A percentile compares a stretch with the other conserved stretches of the same genome.
phyloP scores from a whole-genome alignment of 2,329 filamentous ascomycete species.

The Penicillium sp. region DNA sequence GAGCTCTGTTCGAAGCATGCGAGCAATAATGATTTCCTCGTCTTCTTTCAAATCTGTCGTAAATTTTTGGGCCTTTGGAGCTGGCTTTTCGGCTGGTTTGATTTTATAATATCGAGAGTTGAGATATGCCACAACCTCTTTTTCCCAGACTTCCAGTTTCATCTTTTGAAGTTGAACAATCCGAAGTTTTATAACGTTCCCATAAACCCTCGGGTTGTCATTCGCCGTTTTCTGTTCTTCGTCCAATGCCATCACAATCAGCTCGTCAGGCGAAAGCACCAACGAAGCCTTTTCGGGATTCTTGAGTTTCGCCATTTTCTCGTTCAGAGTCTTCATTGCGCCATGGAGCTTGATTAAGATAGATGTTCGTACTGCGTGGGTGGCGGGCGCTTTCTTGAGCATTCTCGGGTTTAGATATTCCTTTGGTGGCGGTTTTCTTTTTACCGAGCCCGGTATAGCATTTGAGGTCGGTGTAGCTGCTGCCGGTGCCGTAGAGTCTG shows the following conservation, averaged over 20 bases:
- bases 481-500: background rate
- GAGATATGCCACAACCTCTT: conserved; percentile 51
- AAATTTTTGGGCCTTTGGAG: conserved; percentile 50
- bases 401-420: conserved; percentile 45
- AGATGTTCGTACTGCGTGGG: conserved; percentile 37
- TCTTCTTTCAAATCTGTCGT: conserved; percentile 64
- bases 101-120: conserved; percentile 34
- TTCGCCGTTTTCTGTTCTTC: conserved; percentile 73
- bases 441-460: conserved; percentile 16
- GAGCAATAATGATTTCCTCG: conserved; percentile 66
- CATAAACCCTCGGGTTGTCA: conserved; percentile 67
- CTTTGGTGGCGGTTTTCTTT: conserved; percentile 32
- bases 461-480: background rate
- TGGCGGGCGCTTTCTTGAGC: conserved; percentile 40
- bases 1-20: conserved; percentile 61
- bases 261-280: conserved; percentile 40
- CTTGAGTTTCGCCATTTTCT: conserved; percentile 30
- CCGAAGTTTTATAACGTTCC: conserved; percentile 77
- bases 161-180: conserved; percentile 75
- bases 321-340: conserved; percentile 40
- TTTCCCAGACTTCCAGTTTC: conserved; percentile 66
- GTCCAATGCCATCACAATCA: conserved; percentile 45
- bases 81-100: conserved; percentile 18
- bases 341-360: conserved; percentile 44
- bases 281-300: conserved; percentile 29